phyloP scores from a whole-genome alignment of 352 stramenopile genomes.

The Aphanomyces astaci region DNA sequence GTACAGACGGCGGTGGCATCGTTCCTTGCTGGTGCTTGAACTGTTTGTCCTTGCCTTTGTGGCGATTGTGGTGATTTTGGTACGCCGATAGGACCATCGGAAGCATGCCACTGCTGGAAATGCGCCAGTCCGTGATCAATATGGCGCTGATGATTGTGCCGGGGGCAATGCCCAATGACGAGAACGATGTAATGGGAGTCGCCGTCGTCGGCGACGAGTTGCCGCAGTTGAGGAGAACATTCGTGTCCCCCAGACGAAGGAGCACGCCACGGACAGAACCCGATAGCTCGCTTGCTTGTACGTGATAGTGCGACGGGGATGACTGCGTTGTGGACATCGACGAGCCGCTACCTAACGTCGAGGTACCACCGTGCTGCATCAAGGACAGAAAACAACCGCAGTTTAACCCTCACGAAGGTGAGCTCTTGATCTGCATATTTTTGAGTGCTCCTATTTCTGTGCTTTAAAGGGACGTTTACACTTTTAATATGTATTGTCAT shows the following conservation, averaged over 20 bases:
- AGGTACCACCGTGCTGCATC: not conserved
- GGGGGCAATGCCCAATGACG: constrained; percentile 5
- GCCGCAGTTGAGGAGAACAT: constrained; percentile 21
- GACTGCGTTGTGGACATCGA: not conserved
- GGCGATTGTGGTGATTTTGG: constrained; percentile 17
- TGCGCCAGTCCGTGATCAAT: constrained; percentile 17
- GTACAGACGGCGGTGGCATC: constrained; percentile 26
- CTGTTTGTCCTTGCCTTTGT: constrained; percentile 17
- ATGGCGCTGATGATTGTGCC: constrained; percentile 18
- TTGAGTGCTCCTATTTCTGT: too few species aligned
- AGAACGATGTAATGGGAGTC: constrained; percentile 13
- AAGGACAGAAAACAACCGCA: too few species aligned
- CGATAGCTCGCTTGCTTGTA: constrained; percentile 14
- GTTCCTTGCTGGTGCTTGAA: constrained; percentile 2
- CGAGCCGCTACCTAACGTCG: not conserved
- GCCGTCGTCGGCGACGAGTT: constrained; percentile 3
- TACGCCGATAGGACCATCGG: not conserved
- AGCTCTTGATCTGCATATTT: not conserved
- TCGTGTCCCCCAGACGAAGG: constrained; percentile 12
- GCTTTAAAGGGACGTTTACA: too few species aligned
- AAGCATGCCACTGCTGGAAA: constrained; percentile 22
- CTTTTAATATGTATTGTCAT: not conserved
- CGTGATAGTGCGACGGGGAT: not conserved
- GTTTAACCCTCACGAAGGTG: not conserved
- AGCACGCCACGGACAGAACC: constrained; percentile 10